Evolutionary conservation across 805 yeast species (phyloP).

Genomic region (Lipomyces japonicus): DNA sequence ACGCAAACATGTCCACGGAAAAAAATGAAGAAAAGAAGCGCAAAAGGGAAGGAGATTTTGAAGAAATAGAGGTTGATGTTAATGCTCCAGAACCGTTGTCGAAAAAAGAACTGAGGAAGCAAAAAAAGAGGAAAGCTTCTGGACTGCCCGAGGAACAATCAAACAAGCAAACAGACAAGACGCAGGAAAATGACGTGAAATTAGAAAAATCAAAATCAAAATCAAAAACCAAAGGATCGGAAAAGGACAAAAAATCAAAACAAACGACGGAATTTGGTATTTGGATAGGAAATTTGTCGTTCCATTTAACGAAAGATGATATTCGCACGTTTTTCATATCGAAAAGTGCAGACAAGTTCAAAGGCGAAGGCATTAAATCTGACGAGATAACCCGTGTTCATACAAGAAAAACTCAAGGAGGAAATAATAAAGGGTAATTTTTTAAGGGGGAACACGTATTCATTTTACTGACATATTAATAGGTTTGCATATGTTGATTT

Average conservation of each 20-base stretch:
- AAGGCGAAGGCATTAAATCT: slow-evolving; percentile 37
- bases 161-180: slow-evolving; percentile 39
- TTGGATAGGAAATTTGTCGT: slow-evolving; percentile 92
- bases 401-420: slow-evolving; percentile 63
- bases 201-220: slow-evolving; percentile 9
- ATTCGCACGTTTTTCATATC: slow-evolving; percentile 58
- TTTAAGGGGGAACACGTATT: background rate
- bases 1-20: no score
- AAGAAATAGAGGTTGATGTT: slow-evolving; percentile 43
- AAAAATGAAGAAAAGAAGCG: slow-evolving; percentile 15
- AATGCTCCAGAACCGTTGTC: slow-evolving; percentile 74
- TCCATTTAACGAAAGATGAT: slow-evolving; percentile 76
- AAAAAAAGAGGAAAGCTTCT: slow-evolving; percentile 51
- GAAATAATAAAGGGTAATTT: slow-evolving; percentile 46
- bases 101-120: slow-evolving; percentile 80
- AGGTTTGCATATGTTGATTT: slow-evolving; percentile 94
- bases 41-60: slow-evolving; percentile 23
- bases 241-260: slow-evolving; percentile 34
- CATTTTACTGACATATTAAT: slow-evolving; percentile 42
- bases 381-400: slow-evolving; percentile 74
- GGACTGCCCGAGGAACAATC: slow-evolving; percentile 40
- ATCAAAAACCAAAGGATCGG: slow-evolving; percentile 37
- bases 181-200: slow-evolving; percentile 27
- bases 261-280: slow-evolving; percentile 60
- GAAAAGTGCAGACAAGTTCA: slow-evolving; percentile 46